These are phyloP conservation scores for Veloporphyrellus conicus DNA, from an alignment of 1,284 basidiomycete species.

Conservation along the genomic window DNA sequence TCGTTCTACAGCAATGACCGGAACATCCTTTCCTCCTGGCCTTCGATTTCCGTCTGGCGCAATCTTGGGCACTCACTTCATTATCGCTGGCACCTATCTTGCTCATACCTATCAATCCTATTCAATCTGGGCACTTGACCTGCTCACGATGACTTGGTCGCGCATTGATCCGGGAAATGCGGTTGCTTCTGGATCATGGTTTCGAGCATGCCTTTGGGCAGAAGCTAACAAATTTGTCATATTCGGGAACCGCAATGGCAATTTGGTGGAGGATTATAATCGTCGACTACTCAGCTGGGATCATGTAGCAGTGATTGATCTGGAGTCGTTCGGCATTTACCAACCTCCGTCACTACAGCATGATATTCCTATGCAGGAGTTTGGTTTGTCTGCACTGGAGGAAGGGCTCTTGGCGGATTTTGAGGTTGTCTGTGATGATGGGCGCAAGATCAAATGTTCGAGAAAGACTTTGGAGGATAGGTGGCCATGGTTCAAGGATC, in stretches of 20 bases:
- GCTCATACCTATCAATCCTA: conserved; percentile 87
- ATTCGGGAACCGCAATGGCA: conserved; percentile 83
- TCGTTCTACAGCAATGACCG: conserved; percentile 72
- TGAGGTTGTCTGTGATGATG: conserved; percentile 88
- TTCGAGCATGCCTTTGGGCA: conserved; percentile 79
- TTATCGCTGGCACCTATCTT: conserved; percentile 86
- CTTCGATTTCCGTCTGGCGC: conserved; percentile 91
- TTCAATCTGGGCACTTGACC: conserved; percentile 85
- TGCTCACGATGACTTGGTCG: conserved; percentile 76
- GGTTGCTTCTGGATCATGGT: conserved; percentile 81
- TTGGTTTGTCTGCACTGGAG: conserved; percentile 75
- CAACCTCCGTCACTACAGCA: conserved; percentile 73
- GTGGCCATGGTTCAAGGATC: conserved; percentile 91
- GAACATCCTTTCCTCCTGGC: conserved; percentile 79
- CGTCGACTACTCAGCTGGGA: conserved; percentile 86
- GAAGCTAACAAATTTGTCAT: conserved; percentile 79
- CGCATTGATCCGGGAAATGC: conserved; percentile 80
- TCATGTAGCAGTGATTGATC: conserved; percentile 84
- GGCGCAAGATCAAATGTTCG: conserved; percentile 77
- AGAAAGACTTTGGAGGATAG: conserved; percentile 77
- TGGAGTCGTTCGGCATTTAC: conserved; percentile 93
- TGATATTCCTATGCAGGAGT: conserved; percentile 68
- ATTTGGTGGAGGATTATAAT: conserved; percentile 89
- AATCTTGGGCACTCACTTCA: conserved; percentile 81
- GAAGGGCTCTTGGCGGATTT: conserved; percentile 79